phyloP scores from a whole-genome alignment of 163 green algal species.

The Coccomyxa subellipsoidea region DNA sequence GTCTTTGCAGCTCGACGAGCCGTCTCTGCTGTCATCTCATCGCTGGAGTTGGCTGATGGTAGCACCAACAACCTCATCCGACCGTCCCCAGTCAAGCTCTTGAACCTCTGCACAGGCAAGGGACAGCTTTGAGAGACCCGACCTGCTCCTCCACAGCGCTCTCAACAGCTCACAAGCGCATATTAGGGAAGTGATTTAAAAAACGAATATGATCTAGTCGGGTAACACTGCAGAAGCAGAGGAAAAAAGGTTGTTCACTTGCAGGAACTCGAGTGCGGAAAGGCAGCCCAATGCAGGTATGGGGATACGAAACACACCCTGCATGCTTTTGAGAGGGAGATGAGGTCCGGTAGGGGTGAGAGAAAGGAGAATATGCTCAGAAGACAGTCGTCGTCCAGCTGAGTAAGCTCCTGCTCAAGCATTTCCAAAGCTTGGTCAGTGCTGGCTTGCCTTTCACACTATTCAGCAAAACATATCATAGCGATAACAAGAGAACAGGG shows the following conservation, averaged over 20 bases:
- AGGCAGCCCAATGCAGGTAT: neutral
- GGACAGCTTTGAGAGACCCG: too few species aligned
- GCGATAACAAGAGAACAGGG: too few species aligned
- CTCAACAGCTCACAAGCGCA: neutral
- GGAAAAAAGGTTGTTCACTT: too few species aligned
- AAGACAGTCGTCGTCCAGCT: conserved; percentile 10
- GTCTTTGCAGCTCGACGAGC: neutral
- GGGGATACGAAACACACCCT: neutral
- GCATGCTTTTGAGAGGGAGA: neutral
- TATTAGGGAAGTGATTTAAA: neutral
- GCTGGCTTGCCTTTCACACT: too few species aligned
- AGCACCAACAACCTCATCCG: conserved; percentile 6
- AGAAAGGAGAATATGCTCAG: neutral
- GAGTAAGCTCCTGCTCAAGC: neutral
- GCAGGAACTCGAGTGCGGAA: too few species aligned
- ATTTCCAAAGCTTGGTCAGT: neutral
- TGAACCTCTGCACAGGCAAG: neutral
- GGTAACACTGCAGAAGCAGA: too few species aligned
- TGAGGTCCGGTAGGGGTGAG: conserved; percentile 1
- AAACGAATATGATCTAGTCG: too few species aligned
- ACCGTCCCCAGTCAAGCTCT: neutral
- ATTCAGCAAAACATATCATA: too few species aligned
- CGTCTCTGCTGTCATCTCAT: neutral
- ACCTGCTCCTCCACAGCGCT: too few species aligned
- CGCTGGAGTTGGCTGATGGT: too few species aligned